Evolutionary conservation across 1,139 yeast species (phyloP).

Genomic region (Zygosaccharomyces sapae): DNA sequence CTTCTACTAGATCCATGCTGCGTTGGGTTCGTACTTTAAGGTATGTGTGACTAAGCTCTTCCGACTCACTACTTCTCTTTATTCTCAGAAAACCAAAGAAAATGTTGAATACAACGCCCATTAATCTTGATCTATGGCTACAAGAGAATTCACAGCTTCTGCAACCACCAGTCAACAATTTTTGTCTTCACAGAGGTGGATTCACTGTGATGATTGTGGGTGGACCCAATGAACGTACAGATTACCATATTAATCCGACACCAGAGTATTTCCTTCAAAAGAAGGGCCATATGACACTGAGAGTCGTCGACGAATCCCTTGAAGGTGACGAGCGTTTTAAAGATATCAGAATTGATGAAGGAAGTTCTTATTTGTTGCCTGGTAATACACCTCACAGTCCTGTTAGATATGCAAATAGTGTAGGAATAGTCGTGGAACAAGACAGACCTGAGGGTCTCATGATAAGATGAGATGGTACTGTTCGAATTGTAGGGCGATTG

Average conservation of each 20-base stretch:
- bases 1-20: conserved; percentile 14
- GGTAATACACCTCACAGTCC: conserved; percentile 88
- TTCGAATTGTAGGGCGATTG: conserved; percentile 55
- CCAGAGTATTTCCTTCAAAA: conserved; percentile 91
- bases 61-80: too few relatives aligned
- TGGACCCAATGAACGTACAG: conserved; percentile 92
- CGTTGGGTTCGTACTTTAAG: neutral
- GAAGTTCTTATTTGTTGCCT: conserved; percentile 85
- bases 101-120: conserved; percentile 45
- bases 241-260: conserved; percentile 88
- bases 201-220: conserved; percentile 93
- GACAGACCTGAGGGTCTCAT: conserved; percentile 70
- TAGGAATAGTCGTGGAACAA: conserved; percentile 92
- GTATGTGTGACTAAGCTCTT: neutral
- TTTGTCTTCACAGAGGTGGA: conserved; percentile 84
- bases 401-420: conserved; percentile 76
- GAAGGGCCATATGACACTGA: conserved; percentile 79
- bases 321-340: conserved; percentile 57
- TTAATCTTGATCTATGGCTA: conserved; percentile 77
- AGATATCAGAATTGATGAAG: conserved; percentile 74
- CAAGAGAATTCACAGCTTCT: conserved; percentile 67
- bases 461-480: conserved; percentile 89
- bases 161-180: conserved; percentile 91
- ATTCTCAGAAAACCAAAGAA: too few relatives aligned
- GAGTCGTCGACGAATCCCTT: conserved; percentile 60